phyloP scores from a whole-genome alignment of 1,284 basidiomycete species.

The Gomphus bonarii region DNA sequence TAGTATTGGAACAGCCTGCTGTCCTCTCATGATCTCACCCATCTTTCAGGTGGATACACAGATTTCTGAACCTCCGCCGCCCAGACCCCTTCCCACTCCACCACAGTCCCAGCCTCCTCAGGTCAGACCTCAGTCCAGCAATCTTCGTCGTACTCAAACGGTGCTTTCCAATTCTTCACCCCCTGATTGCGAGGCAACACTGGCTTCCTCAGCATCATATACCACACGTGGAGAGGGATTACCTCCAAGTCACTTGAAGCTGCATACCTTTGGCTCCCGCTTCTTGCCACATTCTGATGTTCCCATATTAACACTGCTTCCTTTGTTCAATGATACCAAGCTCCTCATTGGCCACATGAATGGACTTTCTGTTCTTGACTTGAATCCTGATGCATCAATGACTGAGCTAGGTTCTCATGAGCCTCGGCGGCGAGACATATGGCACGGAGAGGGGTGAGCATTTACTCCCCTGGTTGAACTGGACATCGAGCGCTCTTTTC shows the following conservation, averaged over 20 bases:
- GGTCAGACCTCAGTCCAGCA: no score
- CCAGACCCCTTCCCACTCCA: not conserved
- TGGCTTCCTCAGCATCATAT: slow-evolving; percentile 27
- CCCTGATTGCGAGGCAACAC: slow-evolving; percentile 21
- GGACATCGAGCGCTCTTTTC: not conserved
- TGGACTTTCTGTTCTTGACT: slow-evolving; percentile 67
- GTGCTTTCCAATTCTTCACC: slow-evolving; percentile 21
- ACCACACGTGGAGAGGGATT: slow-evolving; percentile 36
- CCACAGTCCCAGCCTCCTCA: not conserved
- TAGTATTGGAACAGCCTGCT: slow-evolving; percentile 15
- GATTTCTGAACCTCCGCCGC: not conserved
- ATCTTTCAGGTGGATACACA: slow-evolving; percentile 1
- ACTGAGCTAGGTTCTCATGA: slow-evolving; percentile 52
- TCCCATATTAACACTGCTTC: slow-evolving; percentile 62
- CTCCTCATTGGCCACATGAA: slow-evolving; percentile 66
- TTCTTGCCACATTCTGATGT: slow-evolving; percentile 70
- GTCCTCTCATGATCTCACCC: not conserved
- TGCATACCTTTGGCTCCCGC: slow-evolving; percentile 70
- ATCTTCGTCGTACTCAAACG: slow-evolving; percentile 11
- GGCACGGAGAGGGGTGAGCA: slow-evolving; percentile 66
- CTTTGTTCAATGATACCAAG: slow-evolving; percentile 49
- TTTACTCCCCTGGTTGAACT: not conserved
- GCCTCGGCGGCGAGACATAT: slow-evolving; percentile 53
- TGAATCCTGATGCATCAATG: slow-evolving; percentile 60
- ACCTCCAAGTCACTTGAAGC: slow-evolving; percentile 47